phyloP scores from a whole-genome alignment of 129 eudicot genomes.

The Saussurea involucrata region DNA sequence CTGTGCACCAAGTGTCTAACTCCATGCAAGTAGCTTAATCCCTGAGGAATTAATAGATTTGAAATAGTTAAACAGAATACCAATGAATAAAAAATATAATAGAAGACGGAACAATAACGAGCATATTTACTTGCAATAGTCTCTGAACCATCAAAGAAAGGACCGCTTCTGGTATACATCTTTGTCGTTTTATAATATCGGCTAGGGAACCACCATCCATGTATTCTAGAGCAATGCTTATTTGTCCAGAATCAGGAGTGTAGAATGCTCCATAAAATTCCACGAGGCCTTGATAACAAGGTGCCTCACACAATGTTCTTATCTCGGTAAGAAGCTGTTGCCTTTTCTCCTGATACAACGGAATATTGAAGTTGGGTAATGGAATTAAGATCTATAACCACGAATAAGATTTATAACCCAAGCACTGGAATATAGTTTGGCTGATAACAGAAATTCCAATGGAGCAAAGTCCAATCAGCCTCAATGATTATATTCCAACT shows the following conservation, averaged over 20 bases:
- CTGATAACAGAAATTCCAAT: background rate
- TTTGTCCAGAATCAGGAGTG: constrained; percentile 97
- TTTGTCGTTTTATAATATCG: constrained; percentile 60
- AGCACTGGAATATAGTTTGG: background rate
- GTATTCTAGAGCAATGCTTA: constrained; percentile 94
- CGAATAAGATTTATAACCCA: background rate
- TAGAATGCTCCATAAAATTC: constrained; percentile 96
- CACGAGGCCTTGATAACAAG: constrained; percentile 89
- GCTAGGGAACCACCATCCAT: constrained; percentile 99
- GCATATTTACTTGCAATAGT: constrained; percentile 59
- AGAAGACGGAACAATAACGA: background rate
- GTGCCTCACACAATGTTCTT: constrained; percentile 94
- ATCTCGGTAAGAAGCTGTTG: constrained; percentile 95
- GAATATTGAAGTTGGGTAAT: background rate
- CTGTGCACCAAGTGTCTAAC: constrained; percentile 94
- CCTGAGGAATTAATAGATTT: constrained; percentile 34
- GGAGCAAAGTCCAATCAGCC: background rate
- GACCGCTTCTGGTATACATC: constrained; percentile 74
- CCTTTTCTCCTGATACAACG: constrained; percentile 70
- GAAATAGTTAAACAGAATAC: background rate
- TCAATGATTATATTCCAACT: background rate
- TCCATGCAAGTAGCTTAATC: constrained; percentile 91
- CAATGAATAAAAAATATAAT: background rate
- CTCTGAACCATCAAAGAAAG: constrained; percentile 81
- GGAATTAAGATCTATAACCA: background rate